Evolutionary conservation across 306 rosid species (phyloP).

Genomic region (Sesbania bispinosa): DNA sequence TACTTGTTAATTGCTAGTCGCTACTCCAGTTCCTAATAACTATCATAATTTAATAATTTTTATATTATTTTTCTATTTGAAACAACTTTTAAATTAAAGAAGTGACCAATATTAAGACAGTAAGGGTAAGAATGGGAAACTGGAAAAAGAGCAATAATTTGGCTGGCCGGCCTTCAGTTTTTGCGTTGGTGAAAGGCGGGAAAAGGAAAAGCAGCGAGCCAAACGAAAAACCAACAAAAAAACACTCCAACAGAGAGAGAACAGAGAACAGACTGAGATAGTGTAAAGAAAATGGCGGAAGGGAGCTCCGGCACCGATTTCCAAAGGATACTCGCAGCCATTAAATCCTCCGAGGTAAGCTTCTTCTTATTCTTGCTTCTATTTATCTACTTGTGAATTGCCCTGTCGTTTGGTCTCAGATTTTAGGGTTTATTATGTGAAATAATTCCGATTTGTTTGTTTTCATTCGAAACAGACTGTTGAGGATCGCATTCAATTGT

Average conservation of each 20-base stretch:
- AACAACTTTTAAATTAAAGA: no score
- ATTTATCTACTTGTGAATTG: not conserved
- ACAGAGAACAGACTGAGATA: not conserved
- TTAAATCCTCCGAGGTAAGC: slow-evolving; percentile 77
- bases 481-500: slow-evolving; percentile 60
- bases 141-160: not conserved
- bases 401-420: not conserved
- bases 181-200: slow-evolving; percentile 16
- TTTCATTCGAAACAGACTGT: slow-evolving; percentile 44
- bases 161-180: not conserved
- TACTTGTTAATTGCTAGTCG: no score
- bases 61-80: no score
- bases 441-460: not conserved
- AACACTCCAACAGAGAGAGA: not conserved
- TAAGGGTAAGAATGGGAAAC: not conserved
- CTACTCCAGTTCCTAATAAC: no score
- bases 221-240: not conserved
- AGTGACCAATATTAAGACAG: not conserved
- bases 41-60: no score
- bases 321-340: slow-evolving; percentile 53
- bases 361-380: slow-evolving; percentile 4
- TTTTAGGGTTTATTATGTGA: slow-evolving; percentile 6
- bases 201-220: slow-evolving; percentile 9
- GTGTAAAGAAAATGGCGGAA: slow-evolving; percentile 59
- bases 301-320: slow-evolving; percentile 40